A percentile compares a stretch with the other conserved stretches of the same genome.
Conservation (phyloP, 768 basidiomycete genomes). For the Tricholomella constricta region DNA sequence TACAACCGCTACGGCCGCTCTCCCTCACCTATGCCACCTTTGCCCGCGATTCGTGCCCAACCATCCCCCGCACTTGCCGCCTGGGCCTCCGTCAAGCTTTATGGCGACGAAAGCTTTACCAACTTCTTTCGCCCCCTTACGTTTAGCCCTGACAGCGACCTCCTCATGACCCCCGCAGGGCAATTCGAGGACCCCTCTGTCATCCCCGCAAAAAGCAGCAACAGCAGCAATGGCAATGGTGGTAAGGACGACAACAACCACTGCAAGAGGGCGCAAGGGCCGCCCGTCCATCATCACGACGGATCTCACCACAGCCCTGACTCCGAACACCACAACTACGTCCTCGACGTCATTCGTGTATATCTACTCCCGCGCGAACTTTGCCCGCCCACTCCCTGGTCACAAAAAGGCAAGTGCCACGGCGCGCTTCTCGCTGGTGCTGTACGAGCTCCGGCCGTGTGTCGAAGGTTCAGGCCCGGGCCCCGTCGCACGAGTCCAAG, state of each 20-base stretch:
- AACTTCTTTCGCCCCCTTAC: constrained; percentile 95
- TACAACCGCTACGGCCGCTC: constrained; percentile 74
- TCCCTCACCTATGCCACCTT: constrained; percentile 87
- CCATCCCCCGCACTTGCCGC: too few species aligned
- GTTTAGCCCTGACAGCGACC: constrained; percentile 93
- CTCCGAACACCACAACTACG: constrained; percentile 41
- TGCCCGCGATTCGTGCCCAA: constrained; percentile 98
- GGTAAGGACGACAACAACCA: constrained; percentile 38
- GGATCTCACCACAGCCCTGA: constrained; percentile 33
- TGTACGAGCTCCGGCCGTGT: constrained; percentile 84
- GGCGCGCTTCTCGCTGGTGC: constrained; percentile 88
- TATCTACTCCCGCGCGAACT: constrained; percentile 95
- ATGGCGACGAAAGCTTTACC: constrained; percentile 93
- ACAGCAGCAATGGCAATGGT: background rate
- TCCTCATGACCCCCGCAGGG: constrained; percentile 94
- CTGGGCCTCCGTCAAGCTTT: constrained; percentile 77
- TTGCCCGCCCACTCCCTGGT: constrained; percentile 88
- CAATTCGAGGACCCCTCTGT: constrained; percentile 93
- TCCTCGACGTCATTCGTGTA: constrained; percentile 67
- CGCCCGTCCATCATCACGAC: constrained; percentile 44
- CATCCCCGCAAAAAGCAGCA: constrained; percentile 27
- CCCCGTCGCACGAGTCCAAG: constrained; percentile 31
- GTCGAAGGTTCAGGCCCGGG: constrained; percentile 38
- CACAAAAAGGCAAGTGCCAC: constrained; percentile 96
- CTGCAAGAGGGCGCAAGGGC: constrained; percentile 60